phyloP scores from a whole-genome alignment of 2,329 filamentous ascomycete species.

The Raffaelea arxii region DNA sequence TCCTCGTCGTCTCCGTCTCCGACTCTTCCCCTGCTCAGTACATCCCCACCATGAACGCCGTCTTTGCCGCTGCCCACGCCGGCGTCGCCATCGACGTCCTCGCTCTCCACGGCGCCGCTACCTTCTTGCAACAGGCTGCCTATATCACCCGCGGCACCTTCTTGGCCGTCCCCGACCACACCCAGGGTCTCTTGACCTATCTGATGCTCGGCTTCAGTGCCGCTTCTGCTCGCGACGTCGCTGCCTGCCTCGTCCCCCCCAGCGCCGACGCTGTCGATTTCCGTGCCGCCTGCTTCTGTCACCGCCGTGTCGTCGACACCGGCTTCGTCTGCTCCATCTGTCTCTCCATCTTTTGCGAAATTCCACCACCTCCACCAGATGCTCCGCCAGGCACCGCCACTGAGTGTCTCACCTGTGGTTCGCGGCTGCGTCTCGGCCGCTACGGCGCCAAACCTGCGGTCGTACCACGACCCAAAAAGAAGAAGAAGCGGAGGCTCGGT shows the following conservation, averaged over 20 bases:
- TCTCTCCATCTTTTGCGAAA: conserved; percentile 80
- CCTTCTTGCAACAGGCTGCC: conserved; percentile 85
- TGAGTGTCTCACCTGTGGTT: conserved; percentile 76
- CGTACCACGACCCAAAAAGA: conserved; percentile 61
- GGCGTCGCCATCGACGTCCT: conserved; percentile 88
- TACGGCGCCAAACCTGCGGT: conserved; percentile 73
- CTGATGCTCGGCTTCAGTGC: conserved; percentile 79
- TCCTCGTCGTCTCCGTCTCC: conserved; percentile 83
- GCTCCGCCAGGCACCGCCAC: conserved; percentile 28
- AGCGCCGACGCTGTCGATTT: conserved; percentile 88
- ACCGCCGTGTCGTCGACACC: conserved; percentile 79
- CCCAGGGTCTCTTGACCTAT: conserved; percentile 74
- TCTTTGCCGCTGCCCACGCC: conserved; percentile 86
- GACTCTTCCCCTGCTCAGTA: conserved; percentile 81
- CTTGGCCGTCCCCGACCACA: conserved; percentile 34
- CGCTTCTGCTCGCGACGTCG: conserved; percentile 14
- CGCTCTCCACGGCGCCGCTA: conserved; percentile 73
- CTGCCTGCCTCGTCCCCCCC: conserved; percentile 54
- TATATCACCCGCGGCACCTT: conserved; percentile 53
- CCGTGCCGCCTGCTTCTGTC: conserved; percentile 96
- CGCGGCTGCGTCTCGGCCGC: conserved; percentile 61
- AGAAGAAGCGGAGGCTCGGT: conserved; percentile 54
- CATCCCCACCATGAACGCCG: conserved; percentile 96
- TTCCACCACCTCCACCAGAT: conserved; percentile 25
- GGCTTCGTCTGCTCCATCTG: conserved; percentile 97